Conservation (phyloP, 1,284 basidiomycete genomes). For the Exobasidium rhododendri region DNA sequence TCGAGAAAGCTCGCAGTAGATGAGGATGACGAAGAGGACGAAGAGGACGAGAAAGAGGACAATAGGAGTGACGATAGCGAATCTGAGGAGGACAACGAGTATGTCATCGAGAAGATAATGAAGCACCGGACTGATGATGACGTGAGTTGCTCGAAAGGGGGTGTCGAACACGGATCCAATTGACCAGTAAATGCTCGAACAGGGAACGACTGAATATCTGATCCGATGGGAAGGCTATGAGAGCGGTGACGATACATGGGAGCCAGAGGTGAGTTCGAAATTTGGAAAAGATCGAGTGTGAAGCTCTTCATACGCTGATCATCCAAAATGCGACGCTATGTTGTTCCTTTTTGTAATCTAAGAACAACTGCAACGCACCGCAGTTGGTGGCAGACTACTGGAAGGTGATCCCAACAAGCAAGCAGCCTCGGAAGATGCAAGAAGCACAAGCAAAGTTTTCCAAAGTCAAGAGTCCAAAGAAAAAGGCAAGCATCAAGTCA, state of each 20-base stretch:
- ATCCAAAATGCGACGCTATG: neutral
- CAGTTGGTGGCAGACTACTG: neutral
- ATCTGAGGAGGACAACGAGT: neutral
- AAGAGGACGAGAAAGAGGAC: neutral
- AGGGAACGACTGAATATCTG: conserved; percentile 55
- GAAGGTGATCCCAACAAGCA: neutral
- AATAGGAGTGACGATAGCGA: neutral
- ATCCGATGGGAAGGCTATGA: conserved; percentile 66
- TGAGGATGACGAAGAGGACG: neutral
- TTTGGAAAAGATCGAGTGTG: neutral
- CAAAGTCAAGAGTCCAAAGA: neutral
- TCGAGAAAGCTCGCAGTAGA: neutral
- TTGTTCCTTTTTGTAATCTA: too few relatives aligned
- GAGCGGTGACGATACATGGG: conserved; percentile 65
- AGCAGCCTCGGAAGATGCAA: neutral
- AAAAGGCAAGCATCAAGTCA: neutral
- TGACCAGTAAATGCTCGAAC: too few relatives aligned
- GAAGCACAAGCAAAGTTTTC: neutral
- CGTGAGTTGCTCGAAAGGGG: neutral
- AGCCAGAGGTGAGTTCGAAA: conserved; percentile 39
- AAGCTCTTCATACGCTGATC: neutral
- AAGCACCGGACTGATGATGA: neutral
- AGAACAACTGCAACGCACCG: neutral
- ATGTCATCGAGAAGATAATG: neutral
- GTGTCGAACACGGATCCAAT: too few relatives aligned